phyloP scores from a whole-genome alignment of 2,329 filamentous ascomycete genomes.

The Penicillium expansum region DNA sequence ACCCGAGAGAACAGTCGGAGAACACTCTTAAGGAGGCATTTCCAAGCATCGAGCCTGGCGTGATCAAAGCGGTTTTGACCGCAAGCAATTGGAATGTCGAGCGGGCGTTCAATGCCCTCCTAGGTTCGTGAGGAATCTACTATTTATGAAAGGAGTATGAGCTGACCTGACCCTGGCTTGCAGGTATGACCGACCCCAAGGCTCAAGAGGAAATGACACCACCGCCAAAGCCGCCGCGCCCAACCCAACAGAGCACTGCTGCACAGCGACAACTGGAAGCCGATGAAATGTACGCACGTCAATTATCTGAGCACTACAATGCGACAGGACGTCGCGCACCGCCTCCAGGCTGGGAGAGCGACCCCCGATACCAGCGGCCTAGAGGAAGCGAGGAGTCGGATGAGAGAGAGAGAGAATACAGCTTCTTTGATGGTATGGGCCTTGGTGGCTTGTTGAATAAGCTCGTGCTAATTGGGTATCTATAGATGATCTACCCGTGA shows the following conservation, averaged over 20 bases:
- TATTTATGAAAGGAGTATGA: not conserved
- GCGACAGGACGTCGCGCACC: slow-evolving; percentile 35
- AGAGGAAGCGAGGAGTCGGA: slow-evolving; percentile 59
- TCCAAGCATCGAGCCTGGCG: slow-evolving; percentile 71
- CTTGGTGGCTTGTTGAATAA: not conserved
- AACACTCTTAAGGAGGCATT: slow-evolving; percentile 91
- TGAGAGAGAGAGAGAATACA: slow-evolving; percentile 73
- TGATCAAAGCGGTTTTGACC: slow-evolving; percentile 82
- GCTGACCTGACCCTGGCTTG: slow-evolving; percentile 10
- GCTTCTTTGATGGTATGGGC: slow-evolving; percentile 73
- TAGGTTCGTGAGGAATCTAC: slow-evolving; percentile 57
- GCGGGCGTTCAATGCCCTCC: slow-evolving; percentile 89
- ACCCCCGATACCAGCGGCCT: slow-evolving; percentile 43
- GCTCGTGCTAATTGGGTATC: slow-evolving; percentile 13
- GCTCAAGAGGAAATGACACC: slow-evolving; percentile 61
- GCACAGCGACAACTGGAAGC: slow-evolving; percentile 79
- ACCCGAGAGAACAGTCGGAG: slow-evolving; percentile 79
- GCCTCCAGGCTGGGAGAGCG: slow-evolving; percentile 33
- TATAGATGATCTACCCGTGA: slow-evolving; percentile 83
- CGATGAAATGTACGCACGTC: slow-evolving; percentile 87
- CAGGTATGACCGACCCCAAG: slow-evolving; percentile 77
- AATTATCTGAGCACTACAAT: slow-evolving; percentile 88
- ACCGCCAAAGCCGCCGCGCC: slow-evolving; percentile 78
- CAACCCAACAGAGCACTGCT: slow-evolving; percentile 55
- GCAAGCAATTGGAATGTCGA: slow-evolving; percentile 87